phyloP scores from a whole-genome alignment of 371 early-diverging fungal species.

The Mucor sp. region DNA sequence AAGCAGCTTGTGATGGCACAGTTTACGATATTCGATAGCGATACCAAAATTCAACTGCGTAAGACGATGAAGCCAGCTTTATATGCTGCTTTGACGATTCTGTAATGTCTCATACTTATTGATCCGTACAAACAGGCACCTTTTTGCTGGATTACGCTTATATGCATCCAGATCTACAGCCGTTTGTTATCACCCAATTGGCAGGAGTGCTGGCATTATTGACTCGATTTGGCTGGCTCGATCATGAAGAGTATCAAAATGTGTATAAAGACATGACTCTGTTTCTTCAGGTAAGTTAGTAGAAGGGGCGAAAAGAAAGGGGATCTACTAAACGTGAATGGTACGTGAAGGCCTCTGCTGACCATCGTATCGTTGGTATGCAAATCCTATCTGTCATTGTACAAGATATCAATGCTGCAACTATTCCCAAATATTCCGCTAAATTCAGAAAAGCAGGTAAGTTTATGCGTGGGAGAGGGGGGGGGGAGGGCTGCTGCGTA shows the following conservation, averaged over 20 bases:
- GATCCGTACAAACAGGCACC: conserved; percentile 33
- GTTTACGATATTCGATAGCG: conserved; percentile 59
- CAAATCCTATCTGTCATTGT: conserved; percentile 56
- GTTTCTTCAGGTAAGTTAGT: conserved; percentile 56
- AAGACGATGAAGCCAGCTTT: conserved; percentile 8
- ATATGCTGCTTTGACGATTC: not conserved
- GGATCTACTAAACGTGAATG: not conserved
- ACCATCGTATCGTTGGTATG: conserved; percentile 64
- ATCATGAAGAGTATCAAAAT: conserved; percentile 65
- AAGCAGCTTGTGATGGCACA: conserved; percentile 70
- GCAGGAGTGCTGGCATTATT: conserved; percentile 71
- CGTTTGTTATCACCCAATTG: conserved; percentile 66
- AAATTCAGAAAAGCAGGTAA: conserved; percentile 67
- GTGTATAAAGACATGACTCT: conserved; percentile 63
- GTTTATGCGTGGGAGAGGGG: not conserved
- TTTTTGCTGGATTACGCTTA: conserved; percentile 68
- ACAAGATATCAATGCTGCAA: conserved; percentile 59
- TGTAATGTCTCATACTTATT: not conserved
- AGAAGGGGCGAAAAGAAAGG: not conserved
- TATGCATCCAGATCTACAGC: conserved; percentile 56
- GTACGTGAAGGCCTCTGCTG: conserved; percentile 50
- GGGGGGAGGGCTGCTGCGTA: no score
- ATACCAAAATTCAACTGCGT: conserved; percentile 68
- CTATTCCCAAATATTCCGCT: conserved; percentile 59
- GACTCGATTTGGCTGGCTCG: conserved; percentile 81